Evolutionary conservation across 106 monocot species (phyloP).

Genomic region (Narthecium ossifragum): DNA sequence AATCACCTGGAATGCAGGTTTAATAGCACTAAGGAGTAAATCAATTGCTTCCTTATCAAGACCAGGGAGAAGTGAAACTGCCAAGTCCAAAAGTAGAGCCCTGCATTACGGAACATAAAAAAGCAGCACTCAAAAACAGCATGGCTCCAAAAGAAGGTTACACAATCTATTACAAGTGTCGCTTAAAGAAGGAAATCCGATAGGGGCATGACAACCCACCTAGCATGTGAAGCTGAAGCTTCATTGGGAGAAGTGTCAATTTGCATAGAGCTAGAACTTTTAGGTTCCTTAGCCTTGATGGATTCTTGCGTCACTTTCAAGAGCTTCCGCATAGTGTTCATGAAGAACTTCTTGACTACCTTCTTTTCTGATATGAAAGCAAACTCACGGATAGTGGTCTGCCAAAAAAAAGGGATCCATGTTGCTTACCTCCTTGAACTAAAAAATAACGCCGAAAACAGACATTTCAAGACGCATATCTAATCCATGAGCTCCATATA

Average conservation of each 20-base stretch:
- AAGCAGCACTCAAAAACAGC: neutral
- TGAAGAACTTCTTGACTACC: slow-evolving; percentile 48
- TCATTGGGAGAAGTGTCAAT: slow-evolving; percentile 36
- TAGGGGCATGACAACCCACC: slow-evolving; percentile 19
- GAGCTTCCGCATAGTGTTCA: slow-evolving; percentile 37
- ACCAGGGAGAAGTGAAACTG: slow-evolving; percentile 72
- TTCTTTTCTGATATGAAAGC: slow-evolving; percentile 73
- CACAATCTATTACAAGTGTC: neutral
- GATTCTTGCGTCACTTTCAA: slow-evolving; percentile 44
- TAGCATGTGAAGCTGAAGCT: slow-evolving; percentile 29
- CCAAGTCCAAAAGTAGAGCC: slow-evolving; percentile 69
- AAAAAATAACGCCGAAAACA: no score
- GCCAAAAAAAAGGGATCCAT: slow-evolving; percentile 21
- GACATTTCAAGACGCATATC: no score
- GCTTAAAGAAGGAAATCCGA: no score
- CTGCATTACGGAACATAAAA: slow-evolving; percentile 27
- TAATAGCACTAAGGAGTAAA: slow-evolving; percentile 55
- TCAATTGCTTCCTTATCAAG: slow-evolving; percentile 49
- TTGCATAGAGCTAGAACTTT: slow-evolving; percentile 46
- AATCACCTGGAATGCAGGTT: slow-evolving; percentile 60
- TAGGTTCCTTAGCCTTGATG: slow-evolving; percentile 26
- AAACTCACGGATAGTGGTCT: slow-evolving; percentile 65
- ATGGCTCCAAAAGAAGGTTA: neutral
- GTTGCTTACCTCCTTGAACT: no score
- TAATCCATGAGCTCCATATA: no score